A percentile compares a stretch with the other conserved stretches of the same genome.
These are phyloP conservation scores for Penicillium bovifimosum DNA, from an alignment of 495 filamentous ascomycete genomes.

Conservation along the genomic window DNA sequence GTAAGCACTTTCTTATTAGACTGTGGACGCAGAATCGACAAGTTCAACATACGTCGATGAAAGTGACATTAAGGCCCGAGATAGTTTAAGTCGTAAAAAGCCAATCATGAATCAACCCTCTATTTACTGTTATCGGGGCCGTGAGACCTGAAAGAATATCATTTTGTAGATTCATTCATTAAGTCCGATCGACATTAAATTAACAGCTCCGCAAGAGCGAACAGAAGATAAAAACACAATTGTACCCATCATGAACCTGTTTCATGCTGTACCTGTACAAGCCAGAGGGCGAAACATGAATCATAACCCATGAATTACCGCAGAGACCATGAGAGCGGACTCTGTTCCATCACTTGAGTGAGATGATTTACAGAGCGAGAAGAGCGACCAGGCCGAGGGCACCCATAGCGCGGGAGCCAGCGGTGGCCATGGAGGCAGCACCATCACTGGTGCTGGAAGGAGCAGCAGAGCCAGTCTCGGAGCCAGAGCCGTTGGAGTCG, in stretches of 20 bases:
- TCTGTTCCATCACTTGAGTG: background rate
- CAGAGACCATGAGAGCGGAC: background rate
- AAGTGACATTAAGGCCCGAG: too few relatives aligned
- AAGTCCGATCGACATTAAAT: conserved; percentile 17
- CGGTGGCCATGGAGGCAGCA: conserved; percentile 32
- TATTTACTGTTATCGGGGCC: too few relatives aligned
- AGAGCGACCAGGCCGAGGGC: conserved; percentile 38
- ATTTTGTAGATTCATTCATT: conserved; percentile 1
- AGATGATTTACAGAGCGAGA: conserved; percentile 32
- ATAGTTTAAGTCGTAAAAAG: too few relatives aligned
- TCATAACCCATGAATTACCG: conserved; percentile 8
- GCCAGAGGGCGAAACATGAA: conserved; percentile 8
- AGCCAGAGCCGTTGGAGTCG: conserved; percentile 6
- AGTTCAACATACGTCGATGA: too few relatives aligned
- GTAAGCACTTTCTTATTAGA: too few relatives aligned
- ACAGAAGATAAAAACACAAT: conserved; percentile 8
- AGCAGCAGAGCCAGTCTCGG: conserved; percentile 16
- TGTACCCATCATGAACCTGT: conserved; percentile 2
- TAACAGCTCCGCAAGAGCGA: conserved; percentile 8
- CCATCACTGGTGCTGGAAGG: conserved; percentile 19
- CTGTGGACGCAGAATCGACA: too few relatives aligned
- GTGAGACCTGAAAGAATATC: too few relatives aligned
- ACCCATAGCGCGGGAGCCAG: conserved; percentile 34
- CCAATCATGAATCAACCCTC: too few relatives aligned
- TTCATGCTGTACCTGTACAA: conserved; percentile 12